Conservation (phyloP, 345 rosid genomes). For the Corymbia maculata region DNA sequence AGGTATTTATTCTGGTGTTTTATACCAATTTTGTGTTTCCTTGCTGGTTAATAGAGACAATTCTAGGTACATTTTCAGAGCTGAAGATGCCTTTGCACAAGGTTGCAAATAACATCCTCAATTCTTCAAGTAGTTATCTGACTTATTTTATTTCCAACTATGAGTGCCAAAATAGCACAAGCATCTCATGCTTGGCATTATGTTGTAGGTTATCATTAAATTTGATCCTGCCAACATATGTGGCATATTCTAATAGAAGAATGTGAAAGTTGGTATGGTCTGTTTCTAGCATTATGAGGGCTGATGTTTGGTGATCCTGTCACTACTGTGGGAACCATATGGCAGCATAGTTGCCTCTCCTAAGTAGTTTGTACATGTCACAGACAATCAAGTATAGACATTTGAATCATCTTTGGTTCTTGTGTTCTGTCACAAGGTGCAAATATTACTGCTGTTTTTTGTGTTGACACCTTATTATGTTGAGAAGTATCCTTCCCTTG, state of each 20-base stretch:
- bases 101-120: not conserved
- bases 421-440: not conserved
- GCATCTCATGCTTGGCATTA: not conserved
- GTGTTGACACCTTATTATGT: not conserved
- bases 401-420: not conserved
- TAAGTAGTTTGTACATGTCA: not conserved
- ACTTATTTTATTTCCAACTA: not conserved
- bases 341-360: not conserved
- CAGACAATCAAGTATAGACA: not conserved
- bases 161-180: not conserved
- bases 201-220: not conserved
- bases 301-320: not conserved
- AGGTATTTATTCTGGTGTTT: constrained; percentile 24
- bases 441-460: not conserved
- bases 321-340: not conserved
- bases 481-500: not conserved
- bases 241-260: not conserved
- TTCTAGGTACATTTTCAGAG: not conserved
- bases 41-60: not conserved
- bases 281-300: not conserved
- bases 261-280: not conserved
- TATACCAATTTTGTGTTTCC: not conserved
- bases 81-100: not conserved
- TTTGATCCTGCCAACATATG: not conserved
- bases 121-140: not conserved